phyloP scores from a whole-genome alignment of 768 basidiomycete species.

The Xanthoconium purpureum region DNA sequence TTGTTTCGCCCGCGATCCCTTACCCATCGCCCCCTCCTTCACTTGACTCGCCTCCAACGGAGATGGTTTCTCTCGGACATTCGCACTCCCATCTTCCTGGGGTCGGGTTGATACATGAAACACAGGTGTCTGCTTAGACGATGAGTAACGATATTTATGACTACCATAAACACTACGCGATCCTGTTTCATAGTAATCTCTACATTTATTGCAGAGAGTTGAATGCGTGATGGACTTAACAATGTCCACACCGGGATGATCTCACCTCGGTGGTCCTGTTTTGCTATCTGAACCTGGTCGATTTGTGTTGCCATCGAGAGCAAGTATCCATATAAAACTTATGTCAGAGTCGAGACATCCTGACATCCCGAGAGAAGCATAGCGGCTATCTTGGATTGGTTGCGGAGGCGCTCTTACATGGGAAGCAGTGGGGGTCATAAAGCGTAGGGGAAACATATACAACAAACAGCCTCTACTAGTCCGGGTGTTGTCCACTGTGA shows the following conservation, averaged over 20 bases:
- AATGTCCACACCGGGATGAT: neutral
- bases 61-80: conserved; percentile 15
- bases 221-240: neutral
- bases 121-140: conserved; percentile 17
- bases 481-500: neutral
- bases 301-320: neutral
- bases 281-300: too few species aligned
- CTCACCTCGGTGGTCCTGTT: too few species aligned
- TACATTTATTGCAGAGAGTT: neutral
- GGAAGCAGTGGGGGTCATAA: conserved; percentile 17
- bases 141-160: conserved; percentile 26
- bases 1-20: conserved; percentile 34
- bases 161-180: conserved; percentile 1
- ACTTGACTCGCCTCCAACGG: conserved; percentile 23
- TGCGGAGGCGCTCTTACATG: conserved; percentile 19
- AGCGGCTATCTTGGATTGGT: conserved; percentile 7
- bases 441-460: conserved; percentile 11
- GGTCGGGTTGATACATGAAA: conserved; percentile 9
- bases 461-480: conserved; percentile 1
- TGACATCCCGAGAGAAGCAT: neutral
- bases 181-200: neutral
- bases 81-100: neutral
- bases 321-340: neutral
- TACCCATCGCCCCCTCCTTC: conserved; percentile 51
- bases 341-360: neutral